Base-by-base conservation (phyloP, 768 basidiomycete genomes). In the Lactifluus echinatus region DNA sequence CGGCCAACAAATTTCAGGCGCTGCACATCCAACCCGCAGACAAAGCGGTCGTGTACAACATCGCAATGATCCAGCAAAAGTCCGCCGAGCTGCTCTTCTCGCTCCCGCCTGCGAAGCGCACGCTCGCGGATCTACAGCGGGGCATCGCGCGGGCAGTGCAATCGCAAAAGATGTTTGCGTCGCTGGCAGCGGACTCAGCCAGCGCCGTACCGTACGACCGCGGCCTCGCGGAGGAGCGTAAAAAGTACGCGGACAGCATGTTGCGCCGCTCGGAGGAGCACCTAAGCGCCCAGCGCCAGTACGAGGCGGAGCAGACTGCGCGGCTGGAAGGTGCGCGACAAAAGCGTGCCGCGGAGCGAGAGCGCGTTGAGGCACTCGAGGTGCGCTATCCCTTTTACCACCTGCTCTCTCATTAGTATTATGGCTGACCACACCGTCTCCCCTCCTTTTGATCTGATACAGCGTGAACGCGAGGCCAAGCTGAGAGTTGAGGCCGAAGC, bases 41-140 rank as follows among this genome's bases (percentile, higher is more conserved):
- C 73, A 93, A 94, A 67, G 89, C 92, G 3, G 83, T 87, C 50
- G 59, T 92, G 42, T 98, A 94, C 73, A 98, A 99, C 70, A 90
- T 97, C 65, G 94, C 95, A 53, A 94, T 99, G 88, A 93, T 98
- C 33, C 86, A 94, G 70, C 96, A 99, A 69, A 97, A 97, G 71
- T 85, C 89, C 0, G 89, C 92, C 0, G 95, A 97, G 69, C 78
- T 97, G 72, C 72, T 98, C 24, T 85, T 93, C 62, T 77, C 82
- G 1, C 72, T 94, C 24, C 76, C 78, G 1, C 79, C 85, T 1
- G 75, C 82, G 26, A 92, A 93, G 68, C 85, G 95, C 19, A 82
- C 87, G 2, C 75, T 93, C 8, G 82, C 80, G 54, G 93, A 97
- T 60, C 76, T 98, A 21, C 77, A 87, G 59, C 75, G 75, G 45